Evolutionary conservation across 306 rosid species (phyloP), one percentile per base, ranked within the genome.

Genomic region (Vigna hirtella): DNA sequence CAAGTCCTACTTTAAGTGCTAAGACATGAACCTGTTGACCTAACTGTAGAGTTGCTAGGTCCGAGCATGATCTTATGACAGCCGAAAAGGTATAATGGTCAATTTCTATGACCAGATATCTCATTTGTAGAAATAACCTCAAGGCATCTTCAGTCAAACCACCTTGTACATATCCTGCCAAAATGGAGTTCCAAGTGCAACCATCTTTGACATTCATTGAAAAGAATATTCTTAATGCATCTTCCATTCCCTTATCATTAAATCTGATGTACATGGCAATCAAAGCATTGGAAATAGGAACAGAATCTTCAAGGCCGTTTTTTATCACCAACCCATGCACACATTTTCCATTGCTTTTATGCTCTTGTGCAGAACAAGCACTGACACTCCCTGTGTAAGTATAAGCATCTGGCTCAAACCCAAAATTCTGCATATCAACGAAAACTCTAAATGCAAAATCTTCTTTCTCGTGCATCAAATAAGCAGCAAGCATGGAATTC

Each of bases 401-500:
- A 77, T 89, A 91, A 43, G 86, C 82, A 58, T 91, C 97, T 13
- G 96, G 96, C 66, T 86, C 87, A 80, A 89, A 84, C 66, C 94
- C 94, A 76, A 69, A 82, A 73, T 75, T 64, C 73, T 86, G 94
- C 96, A 90, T 89, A 36, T 84, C 88, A 58, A 74, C 20, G 72
- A 90, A 94, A 82, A 86, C 77, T 36, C 82, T 79, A 64, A 88
- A 85, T 12, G 90, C 90, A 36, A 84, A 84, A 45, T 86, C 88
- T 83, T 85, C 88, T 72, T 80, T 87, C 36, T 73, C 59, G 76
- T 88, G 89, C 45, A 74, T 57, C 77, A 91, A 79, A 83, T 87
- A 90, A 26, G 98, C 93, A 32, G 86, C 90, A 9, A 90, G 87
- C 89, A 94, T 81, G 20, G 97, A 90, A 63, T 94, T 94, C 94